Base-by-base conservation (phyloP, 1,284 basidiomycete genomes). In the Inonotus obliquus region DNA sequence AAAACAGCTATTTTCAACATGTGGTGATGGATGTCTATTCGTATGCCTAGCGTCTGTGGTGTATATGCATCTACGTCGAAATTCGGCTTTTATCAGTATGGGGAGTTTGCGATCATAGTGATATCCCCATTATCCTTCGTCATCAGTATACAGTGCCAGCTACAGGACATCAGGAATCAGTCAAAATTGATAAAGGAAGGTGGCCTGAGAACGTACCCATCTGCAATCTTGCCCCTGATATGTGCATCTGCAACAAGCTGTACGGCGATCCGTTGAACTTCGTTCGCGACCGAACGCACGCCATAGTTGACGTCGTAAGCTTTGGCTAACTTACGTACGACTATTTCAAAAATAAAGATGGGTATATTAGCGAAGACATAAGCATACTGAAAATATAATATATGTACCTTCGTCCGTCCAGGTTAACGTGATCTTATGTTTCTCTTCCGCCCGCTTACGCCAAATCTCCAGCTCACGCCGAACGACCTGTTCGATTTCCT, bases 291-390 rank as follows among this genome's bases (percentile, higher is more conserved):
- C 13, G 61, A 62, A 14, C 56, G 61, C 25, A 62, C 61, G 9
- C 61, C 61, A 45, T 54, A 62, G 32, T 62, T 62, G 32, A 62
- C 57, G 29, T 62, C 61, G 21, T 62, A 62, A n/a, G 61, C 37
- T 10, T 23, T 35, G 3, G 57, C 53, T 14, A 62, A 38, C 17
- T 58, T 62, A 29, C 27, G n/a, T 14, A 62, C 61, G 32, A 57
- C 61, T 62, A 35, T 17, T 17, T 9, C 4, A n/a, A 35, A 25
- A 23, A 39, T 57, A 48, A 17, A 45, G 32, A 14, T 37, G 47
- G 17, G 38, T 11, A n/a, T 32, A 9, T 32, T 32, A 32, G 32
- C 32, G 25, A n/a, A 21, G 44, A 54, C 23, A n/a, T 5, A 25
- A 4, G 27, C 25, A 14, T n/a, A 25, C 11, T 25, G n/a, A n/a